Evolutionary conservation across 257 asterid species (phyloP).

Genomic region (Nicotiana sylvestris): DNA sequence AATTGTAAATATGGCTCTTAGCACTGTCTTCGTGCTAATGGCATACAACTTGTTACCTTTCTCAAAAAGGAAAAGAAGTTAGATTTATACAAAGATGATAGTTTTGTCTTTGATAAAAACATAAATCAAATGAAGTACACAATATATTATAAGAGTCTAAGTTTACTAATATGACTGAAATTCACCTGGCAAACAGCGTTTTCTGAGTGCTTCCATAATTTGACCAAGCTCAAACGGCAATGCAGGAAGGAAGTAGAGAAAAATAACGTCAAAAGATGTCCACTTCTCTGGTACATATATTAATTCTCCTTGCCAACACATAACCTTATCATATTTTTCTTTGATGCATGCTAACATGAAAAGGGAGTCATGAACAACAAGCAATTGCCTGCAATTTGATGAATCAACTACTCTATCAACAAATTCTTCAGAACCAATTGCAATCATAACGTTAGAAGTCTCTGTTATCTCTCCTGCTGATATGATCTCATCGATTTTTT

Average conservation of each 20-base stretch:
- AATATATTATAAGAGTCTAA: background rate
- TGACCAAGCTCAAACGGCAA: constrained; percentile 52
- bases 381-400: constrained; percentile 49
- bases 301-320: constrained; percentile 92
- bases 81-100: background rate
- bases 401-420: constrained; percentile 56
- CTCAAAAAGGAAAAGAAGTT: too few species aligned
- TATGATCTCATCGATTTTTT: constrained; percentile 48
- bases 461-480: constrained; percentile 49
- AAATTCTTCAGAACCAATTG: constrained; percentile 70
- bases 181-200: constrained; percentile 66
- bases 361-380: constrained; percentile 73
- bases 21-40: too few species aligned
- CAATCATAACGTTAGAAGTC: constrained; percentile 63
- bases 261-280: constrained; percentile 64
- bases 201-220: constrained; percentile 61
- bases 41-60: too few species aligned
- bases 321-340: constrained; percentile 60
- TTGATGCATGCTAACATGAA: constrained; percentile 69
- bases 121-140: background rate
- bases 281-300: constrained; percentile 63
- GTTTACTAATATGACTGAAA: background rate
- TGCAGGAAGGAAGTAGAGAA: constrained; percentile 79
- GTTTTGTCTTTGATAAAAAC: background rate
- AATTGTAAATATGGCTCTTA: too few species aligned